phyloP scores from a whole-genome alignment of 495 filamentous ascomycete species.

The Tricharina praecox region DNA sequence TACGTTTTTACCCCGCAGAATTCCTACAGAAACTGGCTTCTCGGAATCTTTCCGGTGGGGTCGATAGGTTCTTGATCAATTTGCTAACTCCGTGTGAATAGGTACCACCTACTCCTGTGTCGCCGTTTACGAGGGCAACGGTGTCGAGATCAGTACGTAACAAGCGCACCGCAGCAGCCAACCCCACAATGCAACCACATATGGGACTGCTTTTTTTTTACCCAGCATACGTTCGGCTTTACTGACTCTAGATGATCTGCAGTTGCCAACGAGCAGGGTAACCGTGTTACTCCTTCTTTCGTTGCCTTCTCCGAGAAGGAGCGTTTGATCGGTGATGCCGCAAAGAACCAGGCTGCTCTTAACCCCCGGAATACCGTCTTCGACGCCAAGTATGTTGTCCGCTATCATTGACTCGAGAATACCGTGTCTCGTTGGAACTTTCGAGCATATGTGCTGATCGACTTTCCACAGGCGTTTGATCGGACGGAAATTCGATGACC shows the following conservation, averaged over 20 bases:
- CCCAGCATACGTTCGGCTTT: background rate
- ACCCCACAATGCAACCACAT: constrained; percentile 14
- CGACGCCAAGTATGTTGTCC: constrained; percentile 62
- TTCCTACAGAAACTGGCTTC: constrained; percentile 15
- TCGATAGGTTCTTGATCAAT: background rate
- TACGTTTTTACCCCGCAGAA: constrained; percentile 33
- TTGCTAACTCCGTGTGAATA: constrained; percentile 27
- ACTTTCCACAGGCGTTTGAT: constrained; percentile 67
- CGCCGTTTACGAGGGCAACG: constrained; percentile 96
- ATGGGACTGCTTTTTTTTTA: constrained; percentile 6
- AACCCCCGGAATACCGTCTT: constrained; percentile 97
- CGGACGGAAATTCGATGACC: constrained; percentile 83
- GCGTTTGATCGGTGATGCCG: constrained; percentile 94
- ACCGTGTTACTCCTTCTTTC: constrained; percentile 94
- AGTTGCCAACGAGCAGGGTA: constrained; percentile 97
- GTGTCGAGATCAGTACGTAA: constrained; percentile 88
- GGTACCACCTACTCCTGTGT: constrained; percentile 99
- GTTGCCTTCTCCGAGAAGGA: constrained; percentile 97
- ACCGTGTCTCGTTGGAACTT: too few species aligned
- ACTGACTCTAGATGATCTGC: background rate
- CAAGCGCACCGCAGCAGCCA: background rate
- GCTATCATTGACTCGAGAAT: too few species aligned
- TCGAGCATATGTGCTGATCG: too few species aligned
- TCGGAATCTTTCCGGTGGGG: too few species aligned
- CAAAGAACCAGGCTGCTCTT: constrained; percentile 99